A percentile compares a stretch with the other conserved stretches of the same genome.
Evolutionary conservation across 306 rosid species (phyloP).

Genomic region (Mimosa pudica): DNA sequence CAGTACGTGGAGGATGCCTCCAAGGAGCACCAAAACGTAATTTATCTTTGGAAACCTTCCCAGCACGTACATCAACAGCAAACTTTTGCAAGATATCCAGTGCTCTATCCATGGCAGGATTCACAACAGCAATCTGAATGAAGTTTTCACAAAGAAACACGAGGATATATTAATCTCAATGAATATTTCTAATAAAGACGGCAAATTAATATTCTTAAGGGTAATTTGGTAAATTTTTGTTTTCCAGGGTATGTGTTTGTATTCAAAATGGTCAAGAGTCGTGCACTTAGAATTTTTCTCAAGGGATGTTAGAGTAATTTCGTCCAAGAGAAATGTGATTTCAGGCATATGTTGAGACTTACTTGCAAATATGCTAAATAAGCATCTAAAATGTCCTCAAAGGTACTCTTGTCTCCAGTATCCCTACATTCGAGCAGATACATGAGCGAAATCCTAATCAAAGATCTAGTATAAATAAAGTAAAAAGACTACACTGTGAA

Average conservation of each 20-base stretch:
- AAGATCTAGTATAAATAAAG: conserved; percentile 6
- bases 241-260: background rate
- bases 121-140: conserved; percentile 74
- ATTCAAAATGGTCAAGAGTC: background rate
- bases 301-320: background rate
- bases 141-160: conserved; percentile 35
- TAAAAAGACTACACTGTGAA: conserved; percentile 3
- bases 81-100: conserved; percentile 71
- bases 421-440: conserved; percentile 49
- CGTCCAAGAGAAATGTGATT: background rate
- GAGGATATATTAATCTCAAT: background rate
- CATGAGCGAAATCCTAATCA: conserved; percentile 9
- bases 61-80: conserved; percentile 64
- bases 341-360: conserved; percentile 44
- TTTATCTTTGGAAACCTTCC: conserved; percentile 67
- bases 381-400: conserved; percentile 86
- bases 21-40: conserved; percentile 96
- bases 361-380: conserved; percentile 94
- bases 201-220: background rate
- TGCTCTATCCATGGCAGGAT: conserved; percentile 93
- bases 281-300: background rate
- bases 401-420: conserved; percentile 54
- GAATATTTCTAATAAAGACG: background rate
- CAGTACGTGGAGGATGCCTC: conserved; percentile 86
- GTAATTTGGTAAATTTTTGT: background rate